These are phyloP conservation scores for Earliella scabrosa DNA, from an alignment of 1,284 basidiomycete genomes.

Conservation along the genomic window DNA sequence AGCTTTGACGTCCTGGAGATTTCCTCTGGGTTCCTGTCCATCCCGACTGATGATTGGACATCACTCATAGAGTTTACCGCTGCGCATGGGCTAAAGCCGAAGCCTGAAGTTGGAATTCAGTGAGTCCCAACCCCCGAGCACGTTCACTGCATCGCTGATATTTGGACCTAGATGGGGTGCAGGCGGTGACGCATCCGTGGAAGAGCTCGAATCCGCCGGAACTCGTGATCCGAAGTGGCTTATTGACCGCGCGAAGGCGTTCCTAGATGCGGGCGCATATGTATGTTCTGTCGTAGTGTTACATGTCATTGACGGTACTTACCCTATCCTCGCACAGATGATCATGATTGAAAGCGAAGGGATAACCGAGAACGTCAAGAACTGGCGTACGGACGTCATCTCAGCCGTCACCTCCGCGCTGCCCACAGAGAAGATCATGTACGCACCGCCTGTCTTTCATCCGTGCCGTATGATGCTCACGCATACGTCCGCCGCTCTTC, in stretches of 20 bases:
- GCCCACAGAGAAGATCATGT: conserved; percentile 50
- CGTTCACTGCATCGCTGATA: background rate
- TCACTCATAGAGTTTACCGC: conserved; percentile 46
- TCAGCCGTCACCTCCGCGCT: conserved; percentile 46
- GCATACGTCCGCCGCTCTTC: background rate
- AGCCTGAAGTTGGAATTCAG: conserved; percentile 49
- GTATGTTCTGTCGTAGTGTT: conserved; percentile 16
- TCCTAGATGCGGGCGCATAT: conserved; percentile 46
- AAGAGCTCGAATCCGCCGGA: conserved; percentile 45
- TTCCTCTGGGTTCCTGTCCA: conserved; percentile 51
- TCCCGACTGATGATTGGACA: conserved; percentile 49
- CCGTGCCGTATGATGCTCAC: no score
- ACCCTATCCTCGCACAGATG: conserved; percentile 32
- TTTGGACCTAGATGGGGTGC: conserved; percentile 41
- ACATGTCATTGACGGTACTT: background rate
- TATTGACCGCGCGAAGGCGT: conserved; percentile 46
- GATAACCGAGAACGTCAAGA: conserved; percentile 51
- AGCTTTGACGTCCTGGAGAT: conserved; percentile 49
- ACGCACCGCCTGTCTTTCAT: conserved; percentile 7
- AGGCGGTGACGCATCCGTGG: conserved; percentile 44
- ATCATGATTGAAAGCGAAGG: conserved; percentile 54
- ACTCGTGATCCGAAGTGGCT: conserved; percentile 48
- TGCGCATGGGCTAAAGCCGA: conserved; percentile 46
- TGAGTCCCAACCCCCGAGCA: conserved; percentile 3
- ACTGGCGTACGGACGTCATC: conserved; percentile 49